Evolutionary conservation across 441 rosid genomes (phyloP), one percentile per base, ranked within the genome.

Genomic region (Eruca vesicaria): DNA sequence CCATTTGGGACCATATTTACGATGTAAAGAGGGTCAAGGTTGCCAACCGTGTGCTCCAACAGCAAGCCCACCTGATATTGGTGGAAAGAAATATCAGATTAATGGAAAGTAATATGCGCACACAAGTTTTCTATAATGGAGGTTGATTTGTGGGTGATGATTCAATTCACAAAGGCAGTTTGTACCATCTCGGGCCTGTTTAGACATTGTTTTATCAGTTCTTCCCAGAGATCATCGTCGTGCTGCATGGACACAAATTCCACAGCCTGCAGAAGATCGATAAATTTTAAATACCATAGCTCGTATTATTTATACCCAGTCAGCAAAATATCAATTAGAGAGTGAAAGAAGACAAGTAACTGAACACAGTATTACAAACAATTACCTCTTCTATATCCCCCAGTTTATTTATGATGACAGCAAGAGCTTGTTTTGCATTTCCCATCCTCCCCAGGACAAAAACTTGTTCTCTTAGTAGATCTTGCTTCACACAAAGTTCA

Each of bases 361-460:
- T 67, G 71, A 52, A 53, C 65, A 72, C n/a, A 65, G 66, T 31
- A 57, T 7, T 58, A 71, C n/a, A 14, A 66, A 72, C 9, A 36
- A 56, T 66, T 79, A 94, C 99, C 98, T 94, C 99, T 85, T 96
- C 94, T 73, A 96, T 94, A 76, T 94, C 98, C 64, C 97, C 98
- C 61, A 96, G 79, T 77, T 89, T 78, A 78, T 96, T 92, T 72
- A 96, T 90, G 82, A 94, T 96, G 77, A 94, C 90, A 32, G 96
- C 85, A 60, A 96, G 90, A 69, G 98, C 99, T 84, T 88, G 88
- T 74, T 84, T 94, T 33, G 97, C 73, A 73, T 96, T 96, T 69
- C 99, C 98, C 99, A 96, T 96, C 82, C 99, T 90, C 75, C 98
- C 99, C 65, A 96, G 91, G 72, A 96, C 82, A 84, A 96, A 96